Evolutionary conservation across 2,329 filamentous ascomycete species (phyloP).

Genomic region (Chrysoporthe cubensis): DNA sequence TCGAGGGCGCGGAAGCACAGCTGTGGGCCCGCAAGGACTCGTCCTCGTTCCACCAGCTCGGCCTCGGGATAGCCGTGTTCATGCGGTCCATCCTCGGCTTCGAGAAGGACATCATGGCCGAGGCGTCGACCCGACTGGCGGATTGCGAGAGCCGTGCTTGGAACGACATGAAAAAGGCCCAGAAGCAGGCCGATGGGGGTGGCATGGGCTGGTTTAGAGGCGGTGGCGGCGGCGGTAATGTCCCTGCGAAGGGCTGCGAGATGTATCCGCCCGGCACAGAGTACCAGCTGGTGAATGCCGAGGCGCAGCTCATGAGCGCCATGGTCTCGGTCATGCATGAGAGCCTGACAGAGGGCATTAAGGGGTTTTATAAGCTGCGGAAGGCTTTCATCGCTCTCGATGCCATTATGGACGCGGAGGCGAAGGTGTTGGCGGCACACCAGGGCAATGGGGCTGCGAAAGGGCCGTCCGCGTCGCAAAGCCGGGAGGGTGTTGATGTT

Average conservation of each 20-base stretch:
- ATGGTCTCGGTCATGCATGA: slow-evolving; percentile 90
- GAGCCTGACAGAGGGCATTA: slow-evolving; percentile 87
- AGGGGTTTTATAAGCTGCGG: slow-evolving; percentile 88
- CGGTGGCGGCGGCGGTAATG: slow-evolving; percentile 36
- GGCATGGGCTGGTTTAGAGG: slow-evolving; percentile 34
- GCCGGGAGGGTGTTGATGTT: slow-evolving; percentile 1
- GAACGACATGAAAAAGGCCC: slow-evolving; percentile 75
- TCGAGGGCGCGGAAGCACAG: slow-evolving; percentile 77
- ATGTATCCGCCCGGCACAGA: slow-evolving; percentile 85
- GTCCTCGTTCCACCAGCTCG: slow-evolving; percentile 89
- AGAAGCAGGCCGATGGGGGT: slow-evolving; percentile 57
- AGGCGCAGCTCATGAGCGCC: slow-evolving; percentile 87
- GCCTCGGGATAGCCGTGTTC: slow-evolving; percentile 80
- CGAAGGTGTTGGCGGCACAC: slow-evolving; percentile 45
- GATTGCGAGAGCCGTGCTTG: slow-evolving; percentile 78
- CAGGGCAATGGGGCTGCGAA: slow-evolving; percentile 15
- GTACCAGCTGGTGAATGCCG: slow-evolving; percentile 80
- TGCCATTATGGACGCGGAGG: slow-evolving; percentile 75
- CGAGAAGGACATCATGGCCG: slow-evolving; percentile 87
- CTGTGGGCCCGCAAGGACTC: slow-evolving; percentile 72
- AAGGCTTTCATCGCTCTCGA: slow-evolving; percentile 87
- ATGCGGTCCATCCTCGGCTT: slow-evolving; percentile 86
- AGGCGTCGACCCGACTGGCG: slow-evolving; percentile 73
- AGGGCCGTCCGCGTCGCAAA: neutral
- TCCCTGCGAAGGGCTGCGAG: slow-evolving; percentile 42